A percentile compares a stretch with the other conserved stretches of the same genome.
Conservation (phyloP, 2,329 filamentous ascomycete species). For the Trichoderma sp. region DNA sequence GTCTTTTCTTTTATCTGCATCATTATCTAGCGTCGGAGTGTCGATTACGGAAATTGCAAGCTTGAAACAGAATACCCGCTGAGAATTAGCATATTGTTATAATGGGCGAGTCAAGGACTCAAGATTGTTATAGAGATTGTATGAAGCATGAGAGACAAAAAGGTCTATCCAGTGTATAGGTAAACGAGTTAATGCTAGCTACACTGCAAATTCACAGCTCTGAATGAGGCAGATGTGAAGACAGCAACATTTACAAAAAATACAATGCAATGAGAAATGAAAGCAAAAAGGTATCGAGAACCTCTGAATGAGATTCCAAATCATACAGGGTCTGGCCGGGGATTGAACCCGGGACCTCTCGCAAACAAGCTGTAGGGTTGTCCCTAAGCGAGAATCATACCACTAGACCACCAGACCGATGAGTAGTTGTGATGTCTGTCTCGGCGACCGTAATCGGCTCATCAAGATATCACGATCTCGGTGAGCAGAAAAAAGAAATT, state of each 20-base stretch:
- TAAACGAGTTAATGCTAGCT: neutral
- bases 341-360: constrained; percentile 51
- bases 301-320: neutral
- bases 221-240: neutral
- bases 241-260: neutral
- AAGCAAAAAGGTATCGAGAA: neutral
- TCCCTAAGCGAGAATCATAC: constrained; percentile 23
- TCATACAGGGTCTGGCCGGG: constrained; percentile 43
- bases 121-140: neutral
- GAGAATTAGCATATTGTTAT: neutral
- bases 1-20: neutral
- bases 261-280: neutral
- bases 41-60: neutral
- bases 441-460: neutral
- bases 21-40: neutral
- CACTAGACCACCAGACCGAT: constrained; percentile 21
- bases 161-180: neutral
- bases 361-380: constrained; percentile 30
- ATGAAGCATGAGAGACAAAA: neutral
- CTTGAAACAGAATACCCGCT: neutral
- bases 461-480: neutral
- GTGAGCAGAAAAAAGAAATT: neutral
- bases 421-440: neutral
- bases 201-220: neutral
- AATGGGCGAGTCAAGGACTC: neutral